phyloP scores from a whole-genome alignment of 2,329 filamentous ascomycete species.

The Microascus cirrosus region DNA sequence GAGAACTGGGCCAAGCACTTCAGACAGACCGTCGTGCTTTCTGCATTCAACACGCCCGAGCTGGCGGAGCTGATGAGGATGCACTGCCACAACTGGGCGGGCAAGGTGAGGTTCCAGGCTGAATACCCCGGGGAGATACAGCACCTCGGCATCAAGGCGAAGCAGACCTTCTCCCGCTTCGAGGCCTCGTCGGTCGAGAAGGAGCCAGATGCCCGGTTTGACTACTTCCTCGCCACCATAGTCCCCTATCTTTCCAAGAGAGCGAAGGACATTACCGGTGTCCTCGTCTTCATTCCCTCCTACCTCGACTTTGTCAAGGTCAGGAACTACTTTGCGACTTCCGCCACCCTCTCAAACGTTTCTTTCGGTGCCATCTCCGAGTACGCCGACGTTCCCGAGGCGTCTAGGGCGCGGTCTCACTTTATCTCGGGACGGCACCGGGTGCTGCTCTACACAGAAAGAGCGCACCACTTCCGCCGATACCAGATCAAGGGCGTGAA shows the following conservation, averaged over 20 bases:
- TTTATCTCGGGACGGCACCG: conserved; percentile 76
- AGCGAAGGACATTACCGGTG: conserved; percentile 53
- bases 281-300: conserved; percentile 79
- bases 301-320: conserved; percentile 94
- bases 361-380: conserved; percentile 77
- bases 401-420: conserved; percentile 74
- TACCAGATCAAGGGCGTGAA: conserved; percentile 73
- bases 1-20: conserved; percentile 71
- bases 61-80: conserved; percentile 68
- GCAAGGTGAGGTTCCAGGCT: conserved; percentile 63
- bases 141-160: conserved; percentile 58
- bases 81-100: conserved; percentile 69
- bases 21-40: conserved; percentile 75
- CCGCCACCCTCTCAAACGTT: conserved; percentile 38
- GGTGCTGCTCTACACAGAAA: conserved; percentile 82
- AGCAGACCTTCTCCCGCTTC: conserved; percentile 86
- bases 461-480: conserved; percentile 94
- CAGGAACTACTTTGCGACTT: conserved; percentile 81
- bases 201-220: conserved; percentile 83
- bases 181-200: conserved; percentile 55
- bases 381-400: conserved; percentile 69
- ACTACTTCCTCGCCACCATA: conserved; percentile 76
- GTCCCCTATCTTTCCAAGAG: conserved; percentile 64
- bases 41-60: conserved; percentile 80
- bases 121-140: conserved; percentile 64